phyloP scores from a whole-genome alignment of 2,329 filamentous ascomycete genomes.

The Fusarium scirpi region DNA sequence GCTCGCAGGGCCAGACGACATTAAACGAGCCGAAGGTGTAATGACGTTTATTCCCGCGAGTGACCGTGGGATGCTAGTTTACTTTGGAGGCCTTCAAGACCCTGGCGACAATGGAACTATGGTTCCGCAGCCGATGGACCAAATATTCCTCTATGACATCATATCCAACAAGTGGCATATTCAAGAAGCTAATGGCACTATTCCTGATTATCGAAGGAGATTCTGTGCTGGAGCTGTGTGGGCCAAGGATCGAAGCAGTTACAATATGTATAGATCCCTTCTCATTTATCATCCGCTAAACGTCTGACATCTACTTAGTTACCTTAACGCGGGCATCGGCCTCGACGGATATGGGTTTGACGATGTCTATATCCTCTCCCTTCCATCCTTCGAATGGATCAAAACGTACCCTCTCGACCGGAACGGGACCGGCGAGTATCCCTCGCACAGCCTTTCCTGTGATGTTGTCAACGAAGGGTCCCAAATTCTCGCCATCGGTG shows the following conservation, averaged over 20 bases:
- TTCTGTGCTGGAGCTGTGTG: slow-evolving; percentile 12
- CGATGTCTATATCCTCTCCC: slow-evolving; percentile 1
- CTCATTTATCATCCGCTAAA: accelerated
- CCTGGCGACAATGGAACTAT: not conserved
- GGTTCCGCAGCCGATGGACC: not conserved
- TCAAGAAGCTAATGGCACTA: not conserved
- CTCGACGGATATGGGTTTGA: not conserved
- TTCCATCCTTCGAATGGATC: not conserved
- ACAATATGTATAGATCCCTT: not conserved
- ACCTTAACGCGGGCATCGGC: not conserved
- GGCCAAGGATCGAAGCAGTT: not conserved
- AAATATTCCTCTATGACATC: slow-evolving; percentile 4
- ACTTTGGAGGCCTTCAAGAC: not conserved
- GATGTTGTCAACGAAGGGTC: slow-evolving; percentile 5
- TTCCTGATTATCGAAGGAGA: not conserved
- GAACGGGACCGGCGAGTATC: slow-evolving; percentile 5
- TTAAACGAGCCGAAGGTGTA: not conserved
- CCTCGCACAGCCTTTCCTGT: slow-evolving; percentile 2
- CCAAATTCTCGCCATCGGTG: slow-evolving; percentile 1
- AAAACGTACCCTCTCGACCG: slow-evolving; percentile 10
- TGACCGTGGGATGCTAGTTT: slow-evolving; percentile 5
- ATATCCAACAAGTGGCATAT: slow-evolving; percentile 8
- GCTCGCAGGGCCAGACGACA: not conserved
- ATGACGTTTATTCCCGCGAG: not conserved
- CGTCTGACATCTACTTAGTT: not conserved